These are phyloP conservation scores for Fusarium chaquense DNA, from an alignment of 2,329 filamentous ascomycete species.

Conservation along the genomic window DNA sequence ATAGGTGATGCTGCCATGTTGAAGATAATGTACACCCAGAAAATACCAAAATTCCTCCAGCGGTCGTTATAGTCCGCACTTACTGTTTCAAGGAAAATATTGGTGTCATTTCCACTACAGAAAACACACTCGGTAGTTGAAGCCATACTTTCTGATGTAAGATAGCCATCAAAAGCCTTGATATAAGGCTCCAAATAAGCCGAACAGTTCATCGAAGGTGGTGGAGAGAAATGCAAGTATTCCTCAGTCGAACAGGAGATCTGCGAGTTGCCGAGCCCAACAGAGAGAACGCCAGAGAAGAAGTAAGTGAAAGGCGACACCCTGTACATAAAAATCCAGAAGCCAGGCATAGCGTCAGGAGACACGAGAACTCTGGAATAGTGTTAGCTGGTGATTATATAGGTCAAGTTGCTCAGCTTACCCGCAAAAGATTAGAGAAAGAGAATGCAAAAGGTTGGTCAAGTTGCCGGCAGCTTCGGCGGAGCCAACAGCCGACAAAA, in stretches of 20 bases:
- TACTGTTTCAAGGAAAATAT: conserved; percentile 62
- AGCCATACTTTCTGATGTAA: conserved; percentile 62
- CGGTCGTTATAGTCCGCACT: conserved; percentile 67
- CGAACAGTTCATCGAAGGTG: conserved; percentile 67
- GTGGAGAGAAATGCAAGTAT: conserved; percentile 73
- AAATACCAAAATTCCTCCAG: conserved; percentile 77
- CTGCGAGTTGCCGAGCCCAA: conserved; percentile 74
- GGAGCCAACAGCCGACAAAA: conserved; percentile 73
- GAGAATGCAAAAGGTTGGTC: conserved; percentile 72
- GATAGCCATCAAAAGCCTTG: conserved; percentile 61
- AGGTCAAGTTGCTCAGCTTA: not conserved
- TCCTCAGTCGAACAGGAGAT: conserved; percentile 79
- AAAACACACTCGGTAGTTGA: conserved; percentile 62
- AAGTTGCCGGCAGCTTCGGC: conserved; percentile 76
- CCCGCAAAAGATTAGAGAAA: conserved; percentile 61
- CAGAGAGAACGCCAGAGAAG: conserved; percentile 77
- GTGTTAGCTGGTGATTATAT: not conserved
- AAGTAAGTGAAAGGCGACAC: conserved; percentile 87
- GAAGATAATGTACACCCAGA: conserved; percentile 70
- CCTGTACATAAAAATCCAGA: conserved; percentile 67
- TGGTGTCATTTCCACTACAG: conserved; percentile 65
- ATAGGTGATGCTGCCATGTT: conserved; percentile 67
- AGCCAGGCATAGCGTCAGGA: conserved; percentile 67
- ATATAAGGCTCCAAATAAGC: conserved; percentile 69
- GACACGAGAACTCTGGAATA: conserved; percentile 27